A percentile compares a stretch with the other conserved stretches of the same genome.
These are phyloP conservation scores for Vigna unguiculata DNA, from an alignment of 306 rosid species.

Conservation along the genomic window DNA sequence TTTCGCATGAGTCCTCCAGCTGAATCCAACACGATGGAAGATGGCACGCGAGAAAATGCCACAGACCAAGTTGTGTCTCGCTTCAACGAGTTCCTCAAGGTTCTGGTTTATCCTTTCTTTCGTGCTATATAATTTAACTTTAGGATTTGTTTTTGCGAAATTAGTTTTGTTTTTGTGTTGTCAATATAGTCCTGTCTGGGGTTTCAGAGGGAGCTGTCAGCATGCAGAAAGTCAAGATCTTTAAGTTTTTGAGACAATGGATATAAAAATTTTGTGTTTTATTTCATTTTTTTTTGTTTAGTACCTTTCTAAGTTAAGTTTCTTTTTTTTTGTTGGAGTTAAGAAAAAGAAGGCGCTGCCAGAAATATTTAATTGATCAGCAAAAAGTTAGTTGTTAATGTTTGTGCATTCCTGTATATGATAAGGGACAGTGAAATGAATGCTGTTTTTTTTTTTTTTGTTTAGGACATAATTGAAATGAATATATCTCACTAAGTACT, in stretches of 20 bases:
- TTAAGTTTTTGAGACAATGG: not conserved
- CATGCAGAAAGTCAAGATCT: constrained; percentile 33
- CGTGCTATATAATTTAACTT: not conserved
- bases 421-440: too few relatives aligned
- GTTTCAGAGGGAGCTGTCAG: not conserved
- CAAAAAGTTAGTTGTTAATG: too few relatives aligned
- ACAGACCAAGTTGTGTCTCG: constrained; percentile 58
- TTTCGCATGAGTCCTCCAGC: constrained; percentile 54
- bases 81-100: constrained; percentile 77
- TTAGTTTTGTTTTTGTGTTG: not conserved
- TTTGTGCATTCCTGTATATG: too few relatives aligned
- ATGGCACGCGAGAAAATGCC: constrained; percentile 44
- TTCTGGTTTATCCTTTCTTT: constrained; percentile 13
- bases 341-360: not conserved
- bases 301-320: not conserved
- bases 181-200: not conserved
- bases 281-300: not conserved
- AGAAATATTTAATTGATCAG: not conserved
- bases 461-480: not conserved
- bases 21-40: constrained; percentile 61
- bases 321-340: not conserved
- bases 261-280: not conserved
- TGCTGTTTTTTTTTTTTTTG: too few relatives aligned
- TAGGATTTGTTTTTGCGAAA: too few relatives aligned
- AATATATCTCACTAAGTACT: not conserved